Conservation (phyloP, 306 rosid genomes). For the Coriaria nepalensis region DNA sequence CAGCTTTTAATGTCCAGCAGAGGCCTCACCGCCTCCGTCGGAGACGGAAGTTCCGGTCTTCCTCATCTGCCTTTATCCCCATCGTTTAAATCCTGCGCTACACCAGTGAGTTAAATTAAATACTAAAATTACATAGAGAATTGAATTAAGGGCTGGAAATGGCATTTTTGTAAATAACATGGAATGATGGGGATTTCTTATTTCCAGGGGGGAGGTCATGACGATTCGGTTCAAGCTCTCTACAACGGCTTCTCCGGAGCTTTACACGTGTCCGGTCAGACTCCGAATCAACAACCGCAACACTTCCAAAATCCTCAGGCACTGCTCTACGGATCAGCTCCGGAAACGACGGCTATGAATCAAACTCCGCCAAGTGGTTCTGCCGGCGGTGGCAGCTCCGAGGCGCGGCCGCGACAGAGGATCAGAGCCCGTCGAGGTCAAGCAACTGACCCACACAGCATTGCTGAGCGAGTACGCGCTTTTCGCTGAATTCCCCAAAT, state of each 20-base stretch:
- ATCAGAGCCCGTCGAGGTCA: constrained; percentile 42
- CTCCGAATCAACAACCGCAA: constrained; percentile 22
- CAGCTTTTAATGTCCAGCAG: constrained; percentile 31
- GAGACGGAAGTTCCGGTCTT: constrained; percentile 20
- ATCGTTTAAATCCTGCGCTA: too few species aligned
- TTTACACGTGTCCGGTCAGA: constrained; percentile 19
- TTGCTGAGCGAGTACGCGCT: constrained; percentile 35
- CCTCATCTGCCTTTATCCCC: constrained; percentile 25
- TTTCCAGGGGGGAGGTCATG: constrained; percentile 23
- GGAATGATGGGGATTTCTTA: constrained; percentile 1
- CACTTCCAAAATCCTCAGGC: constrained; percentile 53
- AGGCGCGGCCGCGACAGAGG: constrained; percentile 49
- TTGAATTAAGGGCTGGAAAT: constrained; percentile 1
- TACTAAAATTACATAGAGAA: not conserved
- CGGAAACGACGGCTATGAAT: constrained; percentile 7
- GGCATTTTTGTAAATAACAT: not conserved
- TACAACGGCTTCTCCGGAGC: constrained; percentile 42
- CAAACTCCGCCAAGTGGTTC: constrained; percentile 18
- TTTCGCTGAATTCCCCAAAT: too few species aligned
- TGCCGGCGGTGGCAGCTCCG: constrained; percentile 5
- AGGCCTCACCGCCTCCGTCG: not conserved
- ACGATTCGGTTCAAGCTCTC: constrained; percentile 36
- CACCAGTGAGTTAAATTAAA: too few species aligned
- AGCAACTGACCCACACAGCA: constrained; percentile 41
- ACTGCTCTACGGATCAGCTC: not conserved